Conservation (phyloP, 148 eudicot genomes). For the Polygonum aviculare region DNA sequence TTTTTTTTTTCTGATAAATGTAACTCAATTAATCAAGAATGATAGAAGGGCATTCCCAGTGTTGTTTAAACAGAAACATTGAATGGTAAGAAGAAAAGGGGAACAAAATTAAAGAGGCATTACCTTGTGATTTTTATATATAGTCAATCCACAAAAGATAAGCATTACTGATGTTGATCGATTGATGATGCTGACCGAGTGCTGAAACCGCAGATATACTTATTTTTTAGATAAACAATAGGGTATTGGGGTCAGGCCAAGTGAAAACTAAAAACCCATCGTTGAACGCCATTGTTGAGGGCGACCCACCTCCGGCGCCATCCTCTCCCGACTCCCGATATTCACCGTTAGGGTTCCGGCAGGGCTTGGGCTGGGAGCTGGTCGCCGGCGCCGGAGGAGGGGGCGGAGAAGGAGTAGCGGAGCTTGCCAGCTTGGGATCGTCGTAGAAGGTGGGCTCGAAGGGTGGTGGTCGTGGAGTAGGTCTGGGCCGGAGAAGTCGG, state of each 20-base stretch:
- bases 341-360: slow-evolving; percentile 67
- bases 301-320: too few relatives aligned
- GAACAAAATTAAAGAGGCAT: neutral
- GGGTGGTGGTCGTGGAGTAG: slow-evolving; percentile 23
- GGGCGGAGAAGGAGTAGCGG: slow-evolving; percentile 28
- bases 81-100: neutral
- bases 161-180: too few relatives aligned
- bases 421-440: slow-evolving; percentile 49
- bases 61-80: neutral
- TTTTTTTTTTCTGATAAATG: too few relatives aligned
- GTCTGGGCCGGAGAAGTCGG: slow-evolving; percentile 9
- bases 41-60: too few relatives aligned
- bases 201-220: too few relatives aligned
- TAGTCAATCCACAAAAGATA: neutral
- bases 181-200: too few relatives aligned
- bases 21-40: too few relatives aligned
- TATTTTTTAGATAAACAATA: too few relatives aligned
- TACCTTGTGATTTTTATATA: neutral
- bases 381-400: slow-evolving; percentile 20
- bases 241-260: too few relatives aligned
- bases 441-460: slow-evolving; percentile 54
- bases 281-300: too few relatives aligned
- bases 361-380: slow-evolving; percentile 80
- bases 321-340: too few relatives aligned
- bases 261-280: too few relatives aligned